These are phyloP conservation scores for Citrullus amarus DNA, from an alignment of 306 rosid species.

Conservation along the genomic window DNA sequence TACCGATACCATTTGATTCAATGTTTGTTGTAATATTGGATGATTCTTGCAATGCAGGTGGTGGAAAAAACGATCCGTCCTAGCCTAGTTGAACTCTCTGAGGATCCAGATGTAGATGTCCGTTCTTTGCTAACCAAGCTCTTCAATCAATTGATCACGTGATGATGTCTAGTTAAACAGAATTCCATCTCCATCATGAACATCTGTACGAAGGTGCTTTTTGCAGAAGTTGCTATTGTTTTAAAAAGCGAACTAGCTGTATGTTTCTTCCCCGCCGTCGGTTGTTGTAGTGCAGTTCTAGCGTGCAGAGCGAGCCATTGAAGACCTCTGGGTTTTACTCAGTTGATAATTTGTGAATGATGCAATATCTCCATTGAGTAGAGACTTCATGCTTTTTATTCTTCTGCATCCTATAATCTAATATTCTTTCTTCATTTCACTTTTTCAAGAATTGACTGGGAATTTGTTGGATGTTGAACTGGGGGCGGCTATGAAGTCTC, in stretches of 20 bases:
- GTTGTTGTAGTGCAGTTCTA: slow-evolving; percentile 8
- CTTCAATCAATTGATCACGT: slow-evolving; percentile 75
- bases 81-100: slow-evolving; percentile 75
- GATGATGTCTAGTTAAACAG: slow-evolving; percentile 68
- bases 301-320: not conserved
- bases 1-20: not conserved
- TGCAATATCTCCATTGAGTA: not conserved
- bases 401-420: slow-evolving; percentile 3
- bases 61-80: slow-evolving; percentile 85
- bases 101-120: slow-evolving; percentile 95
- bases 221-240: slow-evolving; percentile 9
- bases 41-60: slow-evolving; percentile 34
- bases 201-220: not conserved
- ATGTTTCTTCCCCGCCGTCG: not conserved
- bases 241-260: slow-evolving; percentile 3
- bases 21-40: not conserved
- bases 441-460: not conserved
- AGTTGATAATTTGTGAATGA: not conserved
- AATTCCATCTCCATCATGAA: not conserved
- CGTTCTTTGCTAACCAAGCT: slow-evolving; percentile 85
- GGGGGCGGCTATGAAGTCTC: not conserved
- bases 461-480: slow-evolving; percentile 6
- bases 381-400: slow-evolving; percentile 1
- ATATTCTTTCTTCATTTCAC: slow-evolving; percentile 4
- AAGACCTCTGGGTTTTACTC: not conserved